Evolutionary conservation across 2,329 filamentous ascomycete genomes (phyloP), one percentile per base, ranked within the genome.

Genomic region (Trichoderma cornu-damae): DNA sequence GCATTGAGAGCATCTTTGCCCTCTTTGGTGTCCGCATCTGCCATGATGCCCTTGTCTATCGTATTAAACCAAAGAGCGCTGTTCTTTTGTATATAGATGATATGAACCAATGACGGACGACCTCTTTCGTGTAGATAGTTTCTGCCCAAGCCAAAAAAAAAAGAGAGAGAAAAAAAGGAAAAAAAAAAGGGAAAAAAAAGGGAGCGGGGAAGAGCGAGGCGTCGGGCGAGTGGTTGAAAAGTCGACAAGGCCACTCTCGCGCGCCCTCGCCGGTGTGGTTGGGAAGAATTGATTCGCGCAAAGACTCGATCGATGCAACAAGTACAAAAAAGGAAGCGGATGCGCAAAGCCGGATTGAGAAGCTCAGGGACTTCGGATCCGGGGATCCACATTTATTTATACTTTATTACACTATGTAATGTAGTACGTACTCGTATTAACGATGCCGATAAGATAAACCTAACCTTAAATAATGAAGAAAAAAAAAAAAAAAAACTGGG

Each of bases 1-100:
- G 85, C 84, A 68, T 91, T 87, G 61, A 96, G 82, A 44, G 89
- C 87, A 70, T 90, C 89, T 66, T 84, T 78, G 64, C 92, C 88
- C 56, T 86, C 81, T 62, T 75, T 75, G 11, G 64, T 37, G 16
- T 69, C 68, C 48, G 70, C 67, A 61, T 68, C 68, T 1, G 73
- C 66, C 74, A 77, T 77, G 61, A 6, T 66, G 30, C n/a, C n/a
- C n/a, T n/a, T n/a, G n/a, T 12, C 38, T 26, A 24, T 35, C 18
- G 12, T 14, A 28, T 14, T 20, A 14, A 22, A n/a, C 11, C 6
- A 14, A 22, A 24, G 11, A 3, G 12, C 3, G 11, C 3, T 18
- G 26, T 35, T 20, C 11, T 14, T 46, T 1, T 30, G 11, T 18
- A 32, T 16, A 11, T 11, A 46, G n/a, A n/a, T n/a, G n/a, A n/a